A percentile compares a stretch with the other conserved stretches of the same genome.
Evolutionary conservation across 1,284 basidiomycete species (phyloP).

Genomic region (Puccinia coronata): DNA sequence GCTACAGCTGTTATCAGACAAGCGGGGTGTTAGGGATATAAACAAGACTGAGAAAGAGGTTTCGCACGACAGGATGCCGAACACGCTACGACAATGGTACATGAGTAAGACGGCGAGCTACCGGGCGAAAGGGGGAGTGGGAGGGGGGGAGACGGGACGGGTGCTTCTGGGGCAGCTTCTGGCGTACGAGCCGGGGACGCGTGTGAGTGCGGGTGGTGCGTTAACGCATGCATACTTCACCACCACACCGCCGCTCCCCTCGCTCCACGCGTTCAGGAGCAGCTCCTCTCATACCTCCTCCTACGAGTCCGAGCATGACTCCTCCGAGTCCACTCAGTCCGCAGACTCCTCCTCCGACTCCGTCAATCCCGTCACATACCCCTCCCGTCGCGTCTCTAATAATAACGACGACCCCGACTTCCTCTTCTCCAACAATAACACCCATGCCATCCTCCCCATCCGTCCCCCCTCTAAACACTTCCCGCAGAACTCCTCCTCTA

Average conservation of each 20-base stretch:
- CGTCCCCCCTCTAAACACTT: background rate
- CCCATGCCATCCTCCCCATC: background rate
- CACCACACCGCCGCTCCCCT: background rate
- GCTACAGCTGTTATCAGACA: background rate
- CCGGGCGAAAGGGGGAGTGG: background rate
- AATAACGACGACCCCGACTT: conserved; percentile 31
- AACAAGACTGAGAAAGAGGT: background rate
- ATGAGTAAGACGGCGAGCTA: conserved; percentile 14
- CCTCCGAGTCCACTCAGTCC: background rate
- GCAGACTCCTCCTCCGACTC: background rate
- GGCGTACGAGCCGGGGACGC: conserved; percentile 95
- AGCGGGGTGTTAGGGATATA: background rate
- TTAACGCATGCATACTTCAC: conserved; percentile 87
- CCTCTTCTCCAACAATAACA: background rate
- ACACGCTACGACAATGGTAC: conserved; percentile 44
- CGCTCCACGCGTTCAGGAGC: too few species aligned
- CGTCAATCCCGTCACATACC: conserved; percentile 16
- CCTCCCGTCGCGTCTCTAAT: conserved; percentile 28
- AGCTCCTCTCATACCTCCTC: too few species aligned
- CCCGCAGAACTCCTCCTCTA: too few species aligned
- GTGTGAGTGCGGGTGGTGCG: conserved; percentile 92
- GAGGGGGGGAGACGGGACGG: conserved; percentile 26
- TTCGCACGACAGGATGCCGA: conserved; percentile 9
- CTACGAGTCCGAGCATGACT: too few species aligned
- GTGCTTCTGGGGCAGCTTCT: conserved; percentile 88